Base-by-base conservation (phyloP, 257 asterid species). In the Lavandula angustifolia region DNA sequence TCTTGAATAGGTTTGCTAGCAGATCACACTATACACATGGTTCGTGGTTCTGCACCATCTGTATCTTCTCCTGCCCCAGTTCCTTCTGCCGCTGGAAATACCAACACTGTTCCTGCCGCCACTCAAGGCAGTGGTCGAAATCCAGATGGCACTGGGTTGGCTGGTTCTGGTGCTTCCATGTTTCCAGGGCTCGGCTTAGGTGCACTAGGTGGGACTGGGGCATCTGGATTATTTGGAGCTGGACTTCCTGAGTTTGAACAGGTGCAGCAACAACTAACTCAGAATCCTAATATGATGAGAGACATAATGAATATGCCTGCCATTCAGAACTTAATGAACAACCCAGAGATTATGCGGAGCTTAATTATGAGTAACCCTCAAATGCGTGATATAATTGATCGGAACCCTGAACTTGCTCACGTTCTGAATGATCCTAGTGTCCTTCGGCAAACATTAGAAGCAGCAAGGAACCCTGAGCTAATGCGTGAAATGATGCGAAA, bases 401-500 rank as follows among this genome's bases (percentile, higher is more conserved):
- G 84, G 64, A 84, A 84, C 73, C 91, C 91, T 64, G 91, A 84
- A 69, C 87, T 84, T 51, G 91, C 62, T 46, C 91, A 81, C 56
- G 66, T 81, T 66, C 82, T 84, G 38, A 84, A 81, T 48, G 87
- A 84, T 71, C 85, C 91, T 29, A 62, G 82, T 62, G 75, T 79
- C 74, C 85, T 84, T 59, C 79, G 84, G 22, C 91, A 84, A 62
- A 81, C 85, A 42, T 56, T 84, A 62, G 91, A 84, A 73, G 80
- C 85, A 59, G 82, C 87, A 62, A 79, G 87, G 78, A 84, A 84
- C 64, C 91, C 91, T 61, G 91, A 84, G 71, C 70, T 84, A 66
- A 82, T 82, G 87, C 85, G 83, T 59, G 87, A 82, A 75, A 79
- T 82, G 87, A 82, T 82, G 87, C 77, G 87, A 37, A 82, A 82